These are phyloP conservation scores for Botrytis byssoidea DNA, from an alignment of 2,329 filamentous ascomycete genomes.

Conservation along the genomic window DNA sequence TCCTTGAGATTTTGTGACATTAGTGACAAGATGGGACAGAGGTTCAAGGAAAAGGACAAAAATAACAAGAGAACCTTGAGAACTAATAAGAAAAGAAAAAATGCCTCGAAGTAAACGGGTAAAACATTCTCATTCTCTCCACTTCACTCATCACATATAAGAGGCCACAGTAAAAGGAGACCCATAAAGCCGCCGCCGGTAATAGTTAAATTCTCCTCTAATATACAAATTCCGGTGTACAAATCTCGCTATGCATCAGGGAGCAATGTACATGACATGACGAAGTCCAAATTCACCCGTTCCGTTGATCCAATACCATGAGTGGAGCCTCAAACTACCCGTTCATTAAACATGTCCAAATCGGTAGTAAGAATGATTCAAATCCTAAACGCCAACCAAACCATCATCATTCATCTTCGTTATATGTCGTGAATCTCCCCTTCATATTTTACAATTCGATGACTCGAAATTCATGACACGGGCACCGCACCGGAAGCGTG, in stretches of 20 bases:
- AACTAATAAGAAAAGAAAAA: neutral
- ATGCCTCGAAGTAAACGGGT: no score
- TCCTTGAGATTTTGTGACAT: neutral
- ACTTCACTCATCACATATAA: neutral
- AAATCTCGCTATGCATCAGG: neutral
- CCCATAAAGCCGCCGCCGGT: neutral
- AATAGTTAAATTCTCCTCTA: neutral
- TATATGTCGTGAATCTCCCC: neutral
- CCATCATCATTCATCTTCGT: constrained; percentile 10
- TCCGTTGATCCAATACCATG: constrained; percentile 4
- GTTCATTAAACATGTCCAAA: constrained; percentile 5
- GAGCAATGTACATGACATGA: neutral
- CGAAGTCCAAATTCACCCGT: neutral
- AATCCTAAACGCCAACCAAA: constrained; percentile 3
- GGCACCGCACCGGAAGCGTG: neutral
- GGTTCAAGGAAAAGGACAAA: no score
- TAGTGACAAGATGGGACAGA: neutral
- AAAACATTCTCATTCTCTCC: neutral
- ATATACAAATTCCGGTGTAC: neutral
- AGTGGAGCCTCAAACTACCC: neutral
- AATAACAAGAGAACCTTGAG: neutral
- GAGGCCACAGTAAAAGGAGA: neutral
- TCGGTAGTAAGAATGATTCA: neutral
- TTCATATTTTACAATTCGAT: constrained; percentile 4
- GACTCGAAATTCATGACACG: neutral